phyloP scores from a whole-genome alignment of 495 filamentous ascomycete species.

The Penicillium bialowiezense region DNA sequence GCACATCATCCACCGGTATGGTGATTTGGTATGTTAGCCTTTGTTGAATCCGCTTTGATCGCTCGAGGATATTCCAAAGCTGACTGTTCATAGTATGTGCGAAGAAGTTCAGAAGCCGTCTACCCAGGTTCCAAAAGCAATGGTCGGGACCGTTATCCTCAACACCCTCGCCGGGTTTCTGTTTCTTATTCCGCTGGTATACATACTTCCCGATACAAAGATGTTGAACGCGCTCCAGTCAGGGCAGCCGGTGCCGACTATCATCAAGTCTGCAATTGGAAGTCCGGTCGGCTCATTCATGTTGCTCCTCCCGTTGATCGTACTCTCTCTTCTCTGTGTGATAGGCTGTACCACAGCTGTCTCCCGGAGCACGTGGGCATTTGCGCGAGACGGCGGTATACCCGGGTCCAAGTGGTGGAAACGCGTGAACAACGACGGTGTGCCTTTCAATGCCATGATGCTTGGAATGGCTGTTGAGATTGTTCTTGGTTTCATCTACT shows the following conservation, averaged over 20 bases:
- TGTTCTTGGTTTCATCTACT: constrained; percentile 56
- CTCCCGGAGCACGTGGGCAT: constrained; percentile 68
- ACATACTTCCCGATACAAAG: constrained; percentile 55
- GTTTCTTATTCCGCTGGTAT: constrained; percentile 58
- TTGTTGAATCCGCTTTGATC: no score
- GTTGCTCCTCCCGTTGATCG: constrained; percentile 61
- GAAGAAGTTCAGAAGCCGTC: constrained; percentile 62
- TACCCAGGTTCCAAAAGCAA: constrained; percentile 59
- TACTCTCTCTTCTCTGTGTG: constrained; percentile 63
- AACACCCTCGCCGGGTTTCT: constrained; percentile 62
- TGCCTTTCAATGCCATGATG: constrained; percentile 50
- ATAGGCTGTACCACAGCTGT: constrained; percentile 64
- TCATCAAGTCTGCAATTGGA: constrained; percentile 19
- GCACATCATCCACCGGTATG: constrained; percentile 51
- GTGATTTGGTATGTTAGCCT: constrained; percentile 20
- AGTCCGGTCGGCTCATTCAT: constrained; percentile 54
- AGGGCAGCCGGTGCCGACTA: constrained; percentile 35
- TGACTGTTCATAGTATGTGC: constrained; percentile 36
- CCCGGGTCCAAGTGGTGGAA: constrained; percentile 59
- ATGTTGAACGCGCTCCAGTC: constrained; percentile 52
- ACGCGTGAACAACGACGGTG: constrained; percentile 42
- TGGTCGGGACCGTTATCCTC: constrained; percentile 61
- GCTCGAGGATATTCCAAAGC: no score
- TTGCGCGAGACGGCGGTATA: constrained; percentile 56
- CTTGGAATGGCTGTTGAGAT: constrained; percentile 49